Evolutionary conservation across 345 rosid species (phyloP), one percentile per base, ranked within the genome.

Genomic region (Cochlearia excelsa): DNA sequence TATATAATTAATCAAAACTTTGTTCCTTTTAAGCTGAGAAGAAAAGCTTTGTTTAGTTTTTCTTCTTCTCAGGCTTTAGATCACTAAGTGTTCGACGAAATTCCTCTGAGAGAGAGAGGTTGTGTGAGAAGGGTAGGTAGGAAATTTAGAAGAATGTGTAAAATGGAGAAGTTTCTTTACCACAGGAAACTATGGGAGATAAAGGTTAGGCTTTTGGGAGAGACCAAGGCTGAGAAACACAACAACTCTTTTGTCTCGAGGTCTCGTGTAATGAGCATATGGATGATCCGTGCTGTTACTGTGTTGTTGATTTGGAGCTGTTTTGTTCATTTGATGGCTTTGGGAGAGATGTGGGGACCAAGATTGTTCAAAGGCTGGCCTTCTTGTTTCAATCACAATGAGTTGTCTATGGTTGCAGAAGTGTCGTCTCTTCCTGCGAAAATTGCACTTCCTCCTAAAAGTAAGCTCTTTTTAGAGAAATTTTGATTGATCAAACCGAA

Each of bases 311-410:
- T 91, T 7, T 88, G 96, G 98, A 84, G 84, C 44, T 86, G 88
- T 44, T 76, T 86, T 35, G 80, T 83, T 72, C 96, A 91, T 61
- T 66, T 91, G 69, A 68, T 81, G 82, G 81, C 96, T 10, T 6
- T 84, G 30, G 88, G 92, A 7, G 96, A 84, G 62, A 66, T 87
- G 66, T 86, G 95, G 95, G 85, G 92, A n/a, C 94, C 98, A 1
- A 77, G 81, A 60, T 53, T 91, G 68, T 75, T 88, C 68, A 88
- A 80, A 68, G 79, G 82, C 4, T 91, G 92, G 92, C 92, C 98
- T 74, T 82, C 95, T 74, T 85, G 98, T 74, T 85, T 85, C 77
- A 72, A 27, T 47, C 78, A 78, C 16, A 67, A 81, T 46, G 83
- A 69, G 45, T 30, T 53, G 35, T 60, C 86, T 63, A n/a, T 70